These are phyloP conservation scores for Ophiostoma sp. DNA, from an alignment of 2,329 filamentous ascomycete genomes.

Conservation along the genomic window DNA sequence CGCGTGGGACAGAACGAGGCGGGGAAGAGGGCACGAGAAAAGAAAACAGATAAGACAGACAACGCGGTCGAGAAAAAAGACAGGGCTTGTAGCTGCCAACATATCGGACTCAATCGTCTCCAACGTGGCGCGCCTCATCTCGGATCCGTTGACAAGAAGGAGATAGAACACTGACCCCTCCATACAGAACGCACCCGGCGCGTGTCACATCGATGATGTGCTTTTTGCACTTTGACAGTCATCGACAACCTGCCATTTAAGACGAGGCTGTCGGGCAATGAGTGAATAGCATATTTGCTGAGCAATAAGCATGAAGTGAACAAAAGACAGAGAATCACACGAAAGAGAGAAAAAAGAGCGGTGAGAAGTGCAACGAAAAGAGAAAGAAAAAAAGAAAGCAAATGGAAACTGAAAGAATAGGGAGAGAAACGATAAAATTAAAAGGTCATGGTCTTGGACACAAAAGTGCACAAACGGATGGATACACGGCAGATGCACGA, in stretches of 20 bases:
- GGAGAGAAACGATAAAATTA: neutral
- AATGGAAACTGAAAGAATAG: neutral
- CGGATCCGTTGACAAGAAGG: neutral
- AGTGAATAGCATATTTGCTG: neutral
- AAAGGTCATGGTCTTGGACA: neutral
- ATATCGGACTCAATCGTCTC: neutral
- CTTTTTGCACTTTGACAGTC: neutral
- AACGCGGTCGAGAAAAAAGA: neutral
- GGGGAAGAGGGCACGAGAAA: neutral
- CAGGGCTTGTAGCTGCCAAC: neutral
- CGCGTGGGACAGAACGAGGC: neutral
- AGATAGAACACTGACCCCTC: neutral
- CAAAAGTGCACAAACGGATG: neutral
- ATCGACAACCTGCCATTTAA: neutral
- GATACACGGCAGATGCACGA: slow-evolving; percentile 1
- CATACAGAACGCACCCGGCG: neutral
- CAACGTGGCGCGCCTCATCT: neutral
- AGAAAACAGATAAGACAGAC: neutral
- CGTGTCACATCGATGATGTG: neutral
- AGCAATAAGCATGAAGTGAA: neutral
- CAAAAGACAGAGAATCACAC: neutral
- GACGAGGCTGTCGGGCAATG: neutral
- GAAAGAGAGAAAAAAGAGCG: neutral
- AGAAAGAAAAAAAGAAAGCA: neutral
- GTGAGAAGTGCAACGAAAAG: neutral